phyloP scores from a whole-genome alignment of 257 asterid genomes.

The Solanum chilense region DNA sequence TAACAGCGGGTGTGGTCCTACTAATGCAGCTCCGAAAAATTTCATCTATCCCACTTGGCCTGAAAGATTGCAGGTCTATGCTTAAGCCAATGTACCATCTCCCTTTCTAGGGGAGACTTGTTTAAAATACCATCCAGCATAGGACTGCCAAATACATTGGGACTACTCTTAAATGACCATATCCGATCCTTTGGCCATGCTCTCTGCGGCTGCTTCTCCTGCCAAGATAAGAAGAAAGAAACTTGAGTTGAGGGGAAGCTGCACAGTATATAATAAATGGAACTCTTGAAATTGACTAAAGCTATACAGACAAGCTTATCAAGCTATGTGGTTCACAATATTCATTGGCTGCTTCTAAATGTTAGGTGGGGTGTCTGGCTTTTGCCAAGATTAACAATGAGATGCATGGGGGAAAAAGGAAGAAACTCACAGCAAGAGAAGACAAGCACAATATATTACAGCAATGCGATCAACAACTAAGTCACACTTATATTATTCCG shows the following conservation, averaged over 20 bases:
- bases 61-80: slow-evolving; percentile 70
- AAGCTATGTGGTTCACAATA: background rate
- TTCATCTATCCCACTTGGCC: slow-evolving; percentile 85
- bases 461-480: background rate
- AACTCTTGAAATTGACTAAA: background rate
- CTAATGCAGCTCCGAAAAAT: slow-evolving; percentile 31
- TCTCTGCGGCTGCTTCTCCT: slow-evolving; percentile 91
- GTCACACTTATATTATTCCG: background rate
- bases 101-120: slow-evolving; percentile 49
- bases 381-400: background rate
- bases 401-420: background rate
- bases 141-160: slow-evolving; percentile 71
- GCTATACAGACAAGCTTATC: background rate
- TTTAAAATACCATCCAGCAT: slow-evolving; percentile 67
- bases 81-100: slow-evolving; percentile 83
- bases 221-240: background rate
- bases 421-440: background rate
- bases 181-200: slow-evolving; percentile 88
- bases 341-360: background rate
- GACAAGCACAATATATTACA: background rate
- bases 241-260: background rate
- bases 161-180: slow-evolving; percentile 71
- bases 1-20: slow-evolving; percentile 10
- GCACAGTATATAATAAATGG: background rate
- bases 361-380: background rate